Evolutionary conservation across 768 basidiomycete genomes (phyloP).

Genomic region (Clitopilus passeckerianus): DNA sequence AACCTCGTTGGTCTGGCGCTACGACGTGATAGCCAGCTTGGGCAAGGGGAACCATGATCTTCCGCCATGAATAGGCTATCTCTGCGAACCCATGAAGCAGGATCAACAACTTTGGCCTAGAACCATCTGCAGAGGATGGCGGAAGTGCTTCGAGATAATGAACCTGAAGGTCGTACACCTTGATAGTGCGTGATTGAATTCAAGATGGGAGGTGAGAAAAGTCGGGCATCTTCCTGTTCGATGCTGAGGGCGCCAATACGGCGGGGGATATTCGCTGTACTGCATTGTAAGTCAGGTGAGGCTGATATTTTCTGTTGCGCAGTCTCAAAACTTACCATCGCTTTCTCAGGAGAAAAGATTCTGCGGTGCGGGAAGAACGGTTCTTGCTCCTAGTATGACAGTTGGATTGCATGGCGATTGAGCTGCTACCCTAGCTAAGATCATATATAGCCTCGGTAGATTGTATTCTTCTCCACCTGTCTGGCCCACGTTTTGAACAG

Average conservation of each 20-base stretch:
- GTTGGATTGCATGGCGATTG: no score
- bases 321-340: no score
- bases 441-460: no score
- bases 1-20: constrained; percentile 58
- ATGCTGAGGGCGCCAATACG: background rate
- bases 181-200: constrained; percentile 33
- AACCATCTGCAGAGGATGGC: constrained; percentile 5
- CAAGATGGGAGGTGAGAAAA: constrained; percentile 16
- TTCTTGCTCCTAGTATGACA: no score
- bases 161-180: constrained; percentile 43
- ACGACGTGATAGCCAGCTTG: constrained; percentile 54
- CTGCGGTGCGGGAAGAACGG: no score
- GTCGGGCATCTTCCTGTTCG: background rate
- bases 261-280: background rate
- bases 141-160: constrained; percentile 47
- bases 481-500: no score
- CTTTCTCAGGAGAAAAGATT: no score
- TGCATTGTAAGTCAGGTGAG: background rate
- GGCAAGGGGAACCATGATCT: constrained; percentile 46
- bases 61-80: constrained; percentile 62
- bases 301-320: no score
- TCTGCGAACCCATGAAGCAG: constrained; percentile 68
- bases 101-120: constrained; percentile 40
- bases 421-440: no score
- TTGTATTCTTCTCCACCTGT: no score